Conservation (phyloP, 1,139 yeast genomes). For the Saccharomyces hybrid region DNA sequence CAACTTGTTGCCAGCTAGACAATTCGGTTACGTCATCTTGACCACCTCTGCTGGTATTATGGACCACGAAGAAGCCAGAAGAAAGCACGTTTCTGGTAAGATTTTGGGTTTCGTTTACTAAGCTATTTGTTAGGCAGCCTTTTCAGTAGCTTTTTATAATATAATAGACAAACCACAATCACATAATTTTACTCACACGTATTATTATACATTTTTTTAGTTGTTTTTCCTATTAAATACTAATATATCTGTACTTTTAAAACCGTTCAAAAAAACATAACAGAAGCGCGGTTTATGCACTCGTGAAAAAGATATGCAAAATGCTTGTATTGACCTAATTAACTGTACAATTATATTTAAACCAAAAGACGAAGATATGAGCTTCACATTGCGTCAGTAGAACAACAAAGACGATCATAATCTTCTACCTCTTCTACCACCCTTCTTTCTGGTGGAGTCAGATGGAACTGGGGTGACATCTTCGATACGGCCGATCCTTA, state of each 20-base stretch:
- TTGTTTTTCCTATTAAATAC: background rate
- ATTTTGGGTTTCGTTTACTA: slow-evolving; percentile 94
- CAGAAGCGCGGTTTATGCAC: too few relatives aligned
- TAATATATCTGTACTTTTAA: background rate
- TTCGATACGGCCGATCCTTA: slow-evolving; percentile 99
- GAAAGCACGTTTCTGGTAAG: slow-evolving; percentile 99
- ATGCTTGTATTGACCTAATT: background rate
- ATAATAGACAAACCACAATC: too few relatives aligned
- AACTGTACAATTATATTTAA: background rate
- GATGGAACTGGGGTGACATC: slow-evolving; percentile 99
- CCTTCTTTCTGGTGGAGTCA: too few relatives aligned
- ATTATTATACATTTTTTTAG: background rate
- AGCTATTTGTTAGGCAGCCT: slow-evolving; percentile 12
- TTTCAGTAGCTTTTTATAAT: too few relatives aligned
- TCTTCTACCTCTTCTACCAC: slow-evolving; percentile 99
- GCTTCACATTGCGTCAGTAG: background rate
- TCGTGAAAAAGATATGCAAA: background rate
- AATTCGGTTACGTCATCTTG: slow-evolving; percentile 92
- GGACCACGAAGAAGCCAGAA: slow-evolving; percentile 99
- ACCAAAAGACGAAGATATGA: background rate
- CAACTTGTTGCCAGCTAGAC: slow-evolving; percentile 97
- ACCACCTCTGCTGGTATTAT: slow-evolving; percentile 99
- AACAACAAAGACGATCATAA: slow-evolving; percentile 44
- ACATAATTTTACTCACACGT: too few relatives aligned
- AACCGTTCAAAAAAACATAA: background rate